These are phyloP conservation scores for Argentina anserina DNA, from an alignment of 306 rosid species.

Conservation along the genomic window DNA sequence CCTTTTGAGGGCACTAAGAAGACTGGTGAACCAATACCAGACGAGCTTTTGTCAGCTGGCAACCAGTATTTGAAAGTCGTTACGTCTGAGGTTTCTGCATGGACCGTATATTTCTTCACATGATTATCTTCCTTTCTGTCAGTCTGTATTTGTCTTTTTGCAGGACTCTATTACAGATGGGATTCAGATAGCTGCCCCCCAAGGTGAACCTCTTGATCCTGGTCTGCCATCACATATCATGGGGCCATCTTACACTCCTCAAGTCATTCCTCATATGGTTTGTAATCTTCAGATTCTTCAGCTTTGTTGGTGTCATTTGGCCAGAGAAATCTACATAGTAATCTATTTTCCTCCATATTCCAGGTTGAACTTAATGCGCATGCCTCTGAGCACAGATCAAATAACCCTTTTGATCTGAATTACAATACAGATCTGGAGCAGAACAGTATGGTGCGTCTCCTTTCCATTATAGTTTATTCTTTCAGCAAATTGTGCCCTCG, in stretches of 20 bases:
- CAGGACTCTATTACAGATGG: slow-evolving; percentile 36
- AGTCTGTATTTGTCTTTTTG: slow-evolving; percentile 20
- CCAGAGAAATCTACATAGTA: not conserved
- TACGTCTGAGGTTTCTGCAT: slow-evolving; percentile 49
- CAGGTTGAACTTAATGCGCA: slow-evolving; percentile 47
- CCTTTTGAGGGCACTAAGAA: slow-evolving; percentile 35
- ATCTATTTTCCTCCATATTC: not conserved
- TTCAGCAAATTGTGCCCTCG: not conserved
- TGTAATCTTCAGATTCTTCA: slow-evolving; percentile 29
- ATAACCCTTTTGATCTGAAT: slow-evolving; percentile 66
- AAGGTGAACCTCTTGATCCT: slow-evolving; percentile 28
- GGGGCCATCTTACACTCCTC: slow-evolving; percentile 29
- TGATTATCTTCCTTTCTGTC: slow-evolving; percentile 12
- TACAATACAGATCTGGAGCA: slow-evolving; percentile 50
- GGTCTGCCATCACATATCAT: slow-evolving; percentile 22
- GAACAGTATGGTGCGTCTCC: slow-evolving; percentile 45
- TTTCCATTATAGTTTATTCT: not conserved
- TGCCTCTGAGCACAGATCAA: slow-evolving; percentile 40
- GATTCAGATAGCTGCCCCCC: slow-evolving; percentile 22
- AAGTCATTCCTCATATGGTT: slow-evolving; percentile 39
- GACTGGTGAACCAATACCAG: slow-evolving; percentile 29
- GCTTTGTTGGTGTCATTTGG: slow-evolving; percentile 24
- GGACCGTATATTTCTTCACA: slow-evolving; percentile 7
- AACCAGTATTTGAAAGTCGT: slow-evolving; percentile 37
- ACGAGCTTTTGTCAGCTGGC: slow-evolving; percentile 30